Percentiles rank a stretch among this genome's conserved stretches.
Conservation (phyloP, 176 grass and related monocot genomes). For the Triticum urartu region DNA sequence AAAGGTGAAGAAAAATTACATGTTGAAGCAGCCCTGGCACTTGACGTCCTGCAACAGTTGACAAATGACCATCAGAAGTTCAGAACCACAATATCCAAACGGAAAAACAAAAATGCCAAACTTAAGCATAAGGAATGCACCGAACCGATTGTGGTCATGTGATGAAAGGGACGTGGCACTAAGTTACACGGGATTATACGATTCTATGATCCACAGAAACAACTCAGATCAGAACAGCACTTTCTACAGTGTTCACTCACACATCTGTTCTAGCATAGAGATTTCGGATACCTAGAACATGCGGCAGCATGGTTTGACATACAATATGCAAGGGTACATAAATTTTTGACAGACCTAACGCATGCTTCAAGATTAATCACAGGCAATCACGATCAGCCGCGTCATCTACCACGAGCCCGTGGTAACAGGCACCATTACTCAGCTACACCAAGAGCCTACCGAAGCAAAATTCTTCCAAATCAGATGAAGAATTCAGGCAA, state of each 20-base stretch:
- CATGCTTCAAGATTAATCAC: not conserved
- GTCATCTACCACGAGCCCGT: not conserved
- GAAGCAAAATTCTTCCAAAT: not conserved
- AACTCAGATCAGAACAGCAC: not conserved
- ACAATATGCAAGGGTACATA: not conserved
- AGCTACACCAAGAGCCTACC: not conserved
- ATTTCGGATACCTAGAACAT: not conserved
- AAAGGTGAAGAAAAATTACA: constrained; percentile 43
- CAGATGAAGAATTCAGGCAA: not conserved
- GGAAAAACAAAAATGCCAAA: not conserved
- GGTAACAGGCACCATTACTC: not conserved
- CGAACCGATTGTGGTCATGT: not conserved
- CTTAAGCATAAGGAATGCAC: not conserved
- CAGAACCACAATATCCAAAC: not conserved
- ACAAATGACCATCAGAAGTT: not conserved
- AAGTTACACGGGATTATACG: not conserved
- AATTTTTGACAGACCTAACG: not conserved
- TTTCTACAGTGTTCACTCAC: not conserved
- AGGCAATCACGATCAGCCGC: not conserved
- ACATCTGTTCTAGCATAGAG: not conserved
- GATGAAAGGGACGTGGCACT: not conserved
- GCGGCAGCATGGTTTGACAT: not conserved
- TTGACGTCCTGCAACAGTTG: constrained; percentile 61
- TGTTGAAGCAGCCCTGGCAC: constrained; percentile 77
- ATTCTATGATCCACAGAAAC: not conserved